Evolutionary conservation across 495 filamentous ascomycete genomes (phyloP), one percentile per base, ranked within the genome.

Genomic region (Extremus antarcticus): DNA sequence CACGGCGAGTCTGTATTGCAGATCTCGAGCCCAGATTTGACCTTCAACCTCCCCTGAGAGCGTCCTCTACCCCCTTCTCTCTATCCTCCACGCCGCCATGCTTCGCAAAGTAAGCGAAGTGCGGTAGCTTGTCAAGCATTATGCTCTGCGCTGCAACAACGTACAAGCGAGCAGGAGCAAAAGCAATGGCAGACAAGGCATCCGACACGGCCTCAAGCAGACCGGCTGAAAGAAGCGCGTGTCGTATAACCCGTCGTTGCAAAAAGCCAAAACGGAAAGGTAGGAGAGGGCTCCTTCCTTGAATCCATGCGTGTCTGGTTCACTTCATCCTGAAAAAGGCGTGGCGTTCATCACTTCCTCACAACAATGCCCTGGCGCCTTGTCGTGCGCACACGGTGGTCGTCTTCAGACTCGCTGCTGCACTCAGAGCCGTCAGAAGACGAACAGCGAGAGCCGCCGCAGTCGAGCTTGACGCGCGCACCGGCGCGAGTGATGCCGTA

Each of bases 401-500:
- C 59, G 47, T 62, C 64, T 55, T 70, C 68, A 54, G 63, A 66
- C 51, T 71, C 71, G 47, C 54, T 60, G 11, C 59, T 67, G 57
- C 69, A 81, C 68, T 83, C 79, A 59, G 83, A 80, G 53, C 78
- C 77, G 60, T 78, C 78, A 43, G 77, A 76, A 73, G 86, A 90
- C 55, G 86, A 85, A 69, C 90, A 95, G 66, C 88, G 82, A 56
- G 79, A 73, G 57, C 90, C 90, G 43, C 88, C 88, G 63, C 90
- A 95, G 78, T 95, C 90, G 58, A 95, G 81, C 79, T 89, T 92
- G 79, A 95, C 85, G 54, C 88, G 80, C 66, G 90, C 85, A 57
- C 90, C 90, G 73, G 82, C 82, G 72, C 89, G 86, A 55, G 90
- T 96, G 76, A 96, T 94, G 53, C 90, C 90, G 75, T 92, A 96